These are phyloP conservation scores for Fusarium sarcochroum DNA, from an alignment of 2,329 filamentous ascomycete species.

Conservation along the genomic window DNA sequence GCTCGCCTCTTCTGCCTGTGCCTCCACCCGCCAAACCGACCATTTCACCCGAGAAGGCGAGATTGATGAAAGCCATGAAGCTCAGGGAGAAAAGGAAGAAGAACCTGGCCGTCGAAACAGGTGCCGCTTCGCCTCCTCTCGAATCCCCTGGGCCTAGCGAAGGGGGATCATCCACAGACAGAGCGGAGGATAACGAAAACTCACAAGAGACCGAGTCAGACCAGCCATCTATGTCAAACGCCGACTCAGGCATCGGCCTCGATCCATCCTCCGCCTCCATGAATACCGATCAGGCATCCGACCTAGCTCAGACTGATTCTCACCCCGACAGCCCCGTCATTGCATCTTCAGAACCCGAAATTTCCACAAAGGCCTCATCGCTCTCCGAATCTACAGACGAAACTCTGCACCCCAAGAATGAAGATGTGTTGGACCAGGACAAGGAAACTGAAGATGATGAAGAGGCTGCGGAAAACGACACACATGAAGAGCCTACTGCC, in stretches of 20 bases:
- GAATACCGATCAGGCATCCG: slow-evolving; percentile 62
- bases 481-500: slow-evolving; percentile 12
- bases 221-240: slow-evolving; percentile 57
- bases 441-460: slow-evolving; percentile 27
- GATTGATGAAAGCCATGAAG: slow-evolving; percentile 95
- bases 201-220: slow-evolving; percentile 42
- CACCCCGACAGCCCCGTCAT: slow-evolving; percentile 69
- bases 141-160: slow-evolving; percentile 40
- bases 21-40: slow-evolving; percentile 61
- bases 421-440: slow-evolving; percentile 39
- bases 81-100: slow-evolving; percentile 82
- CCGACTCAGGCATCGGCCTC: slow-evolving; percentile 70
- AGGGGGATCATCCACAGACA: slow-evolving; percentile 41
- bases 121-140: slow-evolving; percentile 34
- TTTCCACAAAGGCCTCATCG: slow-evolving; percentile 75
- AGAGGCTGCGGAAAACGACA: not conserved
- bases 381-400: slow-evolving; percentile 74
- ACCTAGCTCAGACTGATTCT: slow-evolving; percentile 67
- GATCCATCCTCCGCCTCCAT: slow-evolving; percentile 59
- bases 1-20: slow-evolving; percentile 53
- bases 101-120: slow-evolving; percentile 48
- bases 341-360: slow-evolving; percentile 67
- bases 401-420: slow-evolving; percentile 61
- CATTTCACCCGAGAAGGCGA: slow-evolving; percentile 89
- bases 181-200: slow-evolving; percentile 42